Evolutionary conservation across 2,329 filamentous ascomycete genomes (phyloP).

Genomic region (Diaporthe citri): DNA sequence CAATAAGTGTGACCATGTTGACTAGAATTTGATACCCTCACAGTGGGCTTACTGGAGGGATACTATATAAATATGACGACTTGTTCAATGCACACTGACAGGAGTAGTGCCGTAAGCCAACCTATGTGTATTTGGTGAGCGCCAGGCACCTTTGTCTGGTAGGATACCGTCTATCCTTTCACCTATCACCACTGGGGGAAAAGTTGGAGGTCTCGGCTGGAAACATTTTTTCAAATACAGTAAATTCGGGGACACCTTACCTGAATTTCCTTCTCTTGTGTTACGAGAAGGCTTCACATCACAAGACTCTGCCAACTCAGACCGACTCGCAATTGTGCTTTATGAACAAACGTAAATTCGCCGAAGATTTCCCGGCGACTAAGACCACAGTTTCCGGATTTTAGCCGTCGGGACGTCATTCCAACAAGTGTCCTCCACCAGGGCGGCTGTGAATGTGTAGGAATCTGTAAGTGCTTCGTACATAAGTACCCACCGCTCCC

Average conservation of each 20-base stretch:
- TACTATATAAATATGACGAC: not conserved
- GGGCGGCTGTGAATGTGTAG: conserved; percentile 10
- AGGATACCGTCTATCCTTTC: not conserved
- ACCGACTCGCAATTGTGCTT: not conserved
- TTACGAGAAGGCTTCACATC: no score
- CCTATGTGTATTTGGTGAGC: not conserved
- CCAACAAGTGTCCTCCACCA: conserved; percentile 20
- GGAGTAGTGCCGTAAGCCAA: not conserved
- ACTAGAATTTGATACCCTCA: not conserved
- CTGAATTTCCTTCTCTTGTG: not conserved
- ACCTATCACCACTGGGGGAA: not conserved
- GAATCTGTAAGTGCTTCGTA: not conserved
- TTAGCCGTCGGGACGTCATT: conserved; percentile 13
- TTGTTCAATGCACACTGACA: not conserved
- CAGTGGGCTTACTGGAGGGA: no score
- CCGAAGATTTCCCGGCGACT: conserved; percentile 12
- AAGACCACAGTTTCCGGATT: not conserved
- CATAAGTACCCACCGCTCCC: not conserved
- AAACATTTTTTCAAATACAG: not conserved
- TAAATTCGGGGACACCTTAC: no score
- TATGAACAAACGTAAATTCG: not conserved
- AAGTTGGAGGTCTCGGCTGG: not conserved
- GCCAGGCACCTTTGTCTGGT: not conserved
- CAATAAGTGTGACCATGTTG: not conserved
- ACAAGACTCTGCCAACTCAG: not conserved